phyloP scores from a whole-genome alignment of 1,139 yeast species.

The Arxiozyma heterogenica region DNA sequence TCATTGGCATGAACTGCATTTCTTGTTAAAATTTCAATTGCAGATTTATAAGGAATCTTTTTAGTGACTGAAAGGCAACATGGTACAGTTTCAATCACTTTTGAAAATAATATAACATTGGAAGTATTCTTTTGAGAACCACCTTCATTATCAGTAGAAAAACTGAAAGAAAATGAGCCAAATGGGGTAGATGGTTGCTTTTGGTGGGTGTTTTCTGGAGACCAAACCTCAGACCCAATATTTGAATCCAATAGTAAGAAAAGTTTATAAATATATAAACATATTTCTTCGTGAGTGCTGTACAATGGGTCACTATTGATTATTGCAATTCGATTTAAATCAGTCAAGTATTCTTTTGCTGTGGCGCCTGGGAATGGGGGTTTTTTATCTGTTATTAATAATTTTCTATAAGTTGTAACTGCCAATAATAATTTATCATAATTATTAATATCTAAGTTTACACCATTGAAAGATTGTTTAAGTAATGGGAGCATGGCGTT shows the following conservation, averaged over 20 bases:
- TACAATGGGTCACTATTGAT: slow-evolving; percentile 33
- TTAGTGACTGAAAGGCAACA: slow-evolving; percentile 50
- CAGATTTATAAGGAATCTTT: slow-evolving; percentile 47
- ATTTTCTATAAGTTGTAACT: slow-evolving; percentile 58
- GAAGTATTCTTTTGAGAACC: slow-evolving; percentile 20
- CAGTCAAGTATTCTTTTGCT: slow-evolving; percentile 32
- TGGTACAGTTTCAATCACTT: slow-evolving; percentile 59
- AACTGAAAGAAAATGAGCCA: slow-evolving; percentile 42
- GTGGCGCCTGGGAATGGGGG: slow-evolving; percentile 75
- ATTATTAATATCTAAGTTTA: slow-evolving; percentile 48
- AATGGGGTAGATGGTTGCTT: slow-evolving; percentile 31
- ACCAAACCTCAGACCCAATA: slow-evolving; percentile 41
- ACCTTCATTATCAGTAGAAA: slow-evolving; percentile 29
- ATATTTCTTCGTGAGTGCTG: slow-evolving; percentile 65
- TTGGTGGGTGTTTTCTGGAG: slow-evolving; percentile 27
- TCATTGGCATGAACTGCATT: slow-evolving; percentile 63
- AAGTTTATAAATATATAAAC: slow-evolving; percentile 51
- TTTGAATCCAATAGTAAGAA: slow-evolving; percentile 52
- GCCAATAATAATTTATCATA: slow-evolving; percentile 68
- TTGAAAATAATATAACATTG: slow-evolving; percentile 54
- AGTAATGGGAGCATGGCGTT: slow-evolving; percentile 57
- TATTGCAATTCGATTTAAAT: slow-evolving; percentile 26
- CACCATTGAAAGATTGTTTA: slow-evolving; percentile 47
- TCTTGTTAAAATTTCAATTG: slow-evolving; percentile 66
- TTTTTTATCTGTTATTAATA: slow-evolving; percentile 55